Evolutionary conservation across 306 rosid species (phyloP).

Genomic region (Corylus heterophylla): DNA sequence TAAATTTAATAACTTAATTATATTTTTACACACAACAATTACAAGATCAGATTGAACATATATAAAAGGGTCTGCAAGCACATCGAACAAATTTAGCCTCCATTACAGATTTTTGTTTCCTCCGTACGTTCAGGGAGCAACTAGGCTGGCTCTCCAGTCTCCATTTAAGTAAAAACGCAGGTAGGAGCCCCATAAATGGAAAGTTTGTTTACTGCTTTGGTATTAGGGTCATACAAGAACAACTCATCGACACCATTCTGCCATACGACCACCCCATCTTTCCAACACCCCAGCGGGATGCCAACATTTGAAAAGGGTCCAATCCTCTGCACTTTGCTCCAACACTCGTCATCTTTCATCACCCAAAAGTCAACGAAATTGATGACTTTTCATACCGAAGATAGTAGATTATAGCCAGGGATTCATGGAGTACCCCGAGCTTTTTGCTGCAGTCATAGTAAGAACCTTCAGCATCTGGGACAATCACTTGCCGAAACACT

Average conservation of each 20-base stretch:
- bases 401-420: conserved; percentile 1
- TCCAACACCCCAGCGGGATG: conserved; percentile 1
- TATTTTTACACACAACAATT: too few species aligned
- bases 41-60: too few species aligned
- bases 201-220: not conserved
- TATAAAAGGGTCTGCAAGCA: too few species aligned
- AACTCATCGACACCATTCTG: not conserved
- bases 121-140: not conserved
- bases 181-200: not conserved
- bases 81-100: too few species aligned
- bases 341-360: conserved; percentile 1
- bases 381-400: too few species aligned
- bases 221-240: not conserved
- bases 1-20: too few species aligned
- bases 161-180: not conserved
- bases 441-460: not conserved
- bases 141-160: conserved; percentile 19
- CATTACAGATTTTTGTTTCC: too few species aligned
- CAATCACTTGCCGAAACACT: too few species aligned
- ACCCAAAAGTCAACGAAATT: conserved; percentile 11
- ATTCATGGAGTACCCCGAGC: not conserved
- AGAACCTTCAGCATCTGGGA: too few species aligned
- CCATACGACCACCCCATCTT: conserved; percentile 8
- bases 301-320: not conserved
- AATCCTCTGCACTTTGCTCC: not conserved